Evolutionary conservation across 148 eudicot species (phyloP), one percentile per base, ranked within the genome.

Genomic region (Nyssa sinensis): DNA sequence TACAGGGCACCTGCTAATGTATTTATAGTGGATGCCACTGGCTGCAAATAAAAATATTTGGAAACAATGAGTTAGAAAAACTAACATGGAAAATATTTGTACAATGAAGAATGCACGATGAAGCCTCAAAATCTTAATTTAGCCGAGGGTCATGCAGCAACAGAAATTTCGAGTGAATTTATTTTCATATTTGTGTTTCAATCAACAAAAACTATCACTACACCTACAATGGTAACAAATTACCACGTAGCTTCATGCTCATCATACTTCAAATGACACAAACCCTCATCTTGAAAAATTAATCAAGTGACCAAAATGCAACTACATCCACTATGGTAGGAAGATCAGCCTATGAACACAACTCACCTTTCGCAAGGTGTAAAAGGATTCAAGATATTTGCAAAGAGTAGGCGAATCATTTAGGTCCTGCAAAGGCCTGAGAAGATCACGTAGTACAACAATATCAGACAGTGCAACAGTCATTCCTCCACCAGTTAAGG

Each of bases 401-500:
- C 96, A 88, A 14, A 93, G 88, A 61, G 85, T 75, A 62, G 86
- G 32, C 7, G 97, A 85, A 78, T 93, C 96, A 69, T 81, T 78
- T 34, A 93, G 84, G 77, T 90, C 96, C 10, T 32, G 55, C 62
- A 93, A 79, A 59, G 95, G 97, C 83, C 71, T 84, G 58, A 93
- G 88, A 79, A 93, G 96, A 79, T 90, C 69, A 21, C 97, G 86
- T 25, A 93, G 80, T 55, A 93, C 88, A 16, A 82, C 97, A 60
- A 92, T 92, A 63, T 92, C 97, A 23, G 97, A 85, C 55, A 92
- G 76, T 14, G 97, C 97, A n/a, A 92, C 97, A 16, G 97, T 92
- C 94, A 92, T 92, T 80, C 97, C 97, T 33, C 97, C 97, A 49
- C 97, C 94, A 31, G 97, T 92, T 75, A 92, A 77, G 37, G 97